Percentiles rank a stretch among this genome's conserved stretches.
Evolutionary conservation across 768 basidiomycete genomes (phyloP).

Genomic region (Pulveroboletus sp.): DNA sequence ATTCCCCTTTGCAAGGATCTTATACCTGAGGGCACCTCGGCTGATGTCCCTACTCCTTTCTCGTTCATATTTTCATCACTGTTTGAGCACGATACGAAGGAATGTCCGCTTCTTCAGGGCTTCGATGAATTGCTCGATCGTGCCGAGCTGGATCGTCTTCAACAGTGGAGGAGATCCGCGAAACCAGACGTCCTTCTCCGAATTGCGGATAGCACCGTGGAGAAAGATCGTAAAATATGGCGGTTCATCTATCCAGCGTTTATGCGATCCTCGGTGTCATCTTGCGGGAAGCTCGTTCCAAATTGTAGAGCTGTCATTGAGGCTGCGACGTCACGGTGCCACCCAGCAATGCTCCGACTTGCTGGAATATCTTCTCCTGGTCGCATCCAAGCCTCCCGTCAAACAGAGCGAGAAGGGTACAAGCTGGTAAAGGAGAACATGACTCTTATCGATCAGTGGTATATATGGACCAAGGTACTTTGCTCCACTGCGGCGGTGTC

Average conservation of each 20-base stretch:
- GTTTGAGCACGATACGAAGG: constrained; percentile 46
- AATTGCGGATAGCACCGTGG: constrained; percentile 66
- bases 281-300: constrained; percentile 40
- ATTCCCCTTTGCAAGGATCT: constrained; percentile 46
- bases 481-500: constrained; percentile 73
- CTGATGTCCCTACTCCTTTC: constrained; percentile 24
- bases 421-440: constrained; percentile 55
- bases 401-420: constrained; percentile 47
- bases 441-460: constrained; percentile 69
- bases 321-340: constrained; percentile 64
- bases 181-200: constrained; percentile 55
- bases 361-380: constrained; percentile 64
- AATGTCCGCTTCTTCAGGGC: constrained; percentile 49
- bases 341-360: constrained; percentile 64
- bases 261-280: constrained; percentile 51
- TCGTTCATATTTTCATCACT: constrained; percentile 44
- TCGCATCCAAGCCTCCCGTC: constrained; percentile 36
- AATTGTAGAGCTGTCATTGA: constrained; percentile 62
- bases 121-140: constrained; percentile 65
- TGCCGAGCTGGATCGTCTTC: constrained; percentile 54
- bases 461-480: constrained; percentile 78
- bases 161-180: constrained; percentile 59
- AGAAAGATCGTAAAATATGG: constrained; percentile 71
- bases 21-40: constrained; percentile 28
- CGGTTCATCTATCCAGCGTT: constrained; percentile 64